Base-by-base conservation (phyloP, 179 eudicot genomes). In the Spergularia azorica region DNA sequence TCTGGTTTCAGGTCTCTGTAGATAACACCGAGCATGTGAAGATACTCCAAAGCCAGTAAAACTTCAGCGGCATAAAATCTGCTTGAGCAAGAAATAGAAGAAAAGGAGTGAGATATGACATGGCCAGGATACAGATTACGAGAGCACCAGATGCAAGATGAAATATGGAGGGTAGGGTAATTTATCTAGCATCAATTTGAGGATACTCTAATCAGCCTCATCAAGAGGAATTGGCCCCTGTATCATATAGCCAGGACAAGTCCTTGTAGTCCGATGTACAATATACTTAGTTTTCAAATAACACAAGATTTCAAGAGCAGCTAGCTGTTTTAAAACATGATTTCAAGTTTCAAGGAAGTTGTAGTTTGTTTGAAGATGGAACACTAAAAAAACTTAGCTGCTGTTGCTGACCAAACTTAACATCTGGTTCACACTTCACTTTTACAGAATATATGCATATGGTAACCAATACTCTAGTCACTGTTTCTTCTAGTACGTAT, bases 51-150 rank as follows among this genome's bases (percentile, higher is more conserved):
- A 9, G 95, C 93, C 77, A 92, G 75, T 66, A 92, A 82, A 65
- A 92, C 96, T 86, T 92, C 97, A 18, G 97, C 96, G 21, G 97
- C 97, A 82, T 92, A 92, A 81, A 92, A 92, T 88, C 97, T 92
- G 88, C 57, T 66, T 20, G 20, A 36, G 36, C 54, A 52, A 56
- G 13, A 61, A 16, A 73, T 15, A 69, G 2, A 68, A 41, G 61
- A 20, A 76, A 50, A 32, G 50, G 39, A 62, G 64, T 63, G 50
- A 39, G 58, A 56, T 58, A 64, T 56, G 39, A 36, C 39, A 36
- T 3, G 39, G 39, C 39, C 39, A 36, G 4, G 39, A 36, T 17
- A 68, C 46, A 52, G 10, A 15, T 46, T 1, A 63, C 14, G 39
- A 54, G 70, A 56, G n/a, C 16, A 39, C 46, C 51, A 57, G 8